Conservation (phyloP, 2,329 filamentous ascomycete genomes). For the Lachnellula arida region DNA sequence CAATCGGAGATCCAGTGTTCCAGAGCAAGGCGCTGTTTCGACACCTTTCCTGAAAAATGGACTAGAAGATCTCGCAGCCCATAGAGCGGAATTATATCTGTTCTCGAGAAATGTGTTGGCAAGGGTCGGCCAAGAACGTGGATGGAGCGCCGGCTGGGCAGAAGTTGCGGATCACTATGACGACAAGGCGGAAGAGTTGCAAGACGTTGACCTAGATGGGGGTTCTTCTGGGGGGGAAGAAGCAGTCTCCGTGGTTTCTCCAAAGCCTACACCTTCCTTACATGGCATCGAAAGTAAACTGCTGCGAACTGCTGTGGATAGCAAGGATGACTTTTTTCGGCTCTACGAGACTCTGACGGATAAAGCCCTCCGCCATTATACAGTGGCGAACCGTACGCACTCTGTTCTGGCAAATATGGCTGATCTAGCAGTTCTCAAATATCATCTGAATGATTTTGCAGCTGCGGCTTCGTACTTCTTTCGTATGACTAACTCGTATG, state of each 20-base stretch:
- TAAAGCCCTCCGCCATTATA: slow-evolving; percentile 76
- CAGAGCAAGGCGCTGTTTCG: slow-evolving; percentile 37
- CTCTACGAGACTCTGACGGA: slow-evolving; percentile 77
- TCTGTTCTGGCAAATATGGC: slow-evolving; percentile 73
- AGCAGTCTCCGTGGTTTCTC: background rate
- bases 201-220: slow-evolving; percentile 51
- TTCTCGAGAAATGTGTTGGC: slow-evolving; percentile 77
- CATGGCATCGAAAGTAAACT: slow-evolving; percentile 51
- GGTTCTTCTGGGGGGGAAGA: slow-evolving; percentile 5
- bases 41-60: slow-evolving; percentile 56
- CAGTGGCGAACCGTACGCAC: slow-evolving; percentile 71
- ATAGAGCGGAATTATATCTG: slow-evolving; percentile 75
- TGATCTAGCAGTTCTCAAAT: slow-evolving; percentile 83
- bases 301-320: slow-evolving; percentile 57
- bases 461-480: slow-evolving; percentile 75
- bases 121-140: slow-evolving; percentile 62
- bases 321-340: slow-evolving; percentile 58
- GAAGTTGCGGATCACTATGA: slow-evolving; percentile 45
- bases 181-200: slow-evolving; percentile 39
- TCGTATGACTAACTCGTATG: slow-evolving; percentile 73
- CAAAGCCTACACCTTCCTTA: slow-evolving; percentile 22
- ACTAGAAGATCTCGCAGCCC: slow-evolving; percentile 75
- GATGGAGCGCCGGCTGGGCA: slow-evolving; percentile 75
- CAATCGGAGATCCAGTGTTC: slow-evolving; percentile 35
- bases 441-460: slow-evolving; percentile 66